Evolutionary conservation across 2,329 filamentous ascomycete species (phyloP), one percentile per base, ranked within the genome.

Genomic region (Botrytis elliptica): DNA sequence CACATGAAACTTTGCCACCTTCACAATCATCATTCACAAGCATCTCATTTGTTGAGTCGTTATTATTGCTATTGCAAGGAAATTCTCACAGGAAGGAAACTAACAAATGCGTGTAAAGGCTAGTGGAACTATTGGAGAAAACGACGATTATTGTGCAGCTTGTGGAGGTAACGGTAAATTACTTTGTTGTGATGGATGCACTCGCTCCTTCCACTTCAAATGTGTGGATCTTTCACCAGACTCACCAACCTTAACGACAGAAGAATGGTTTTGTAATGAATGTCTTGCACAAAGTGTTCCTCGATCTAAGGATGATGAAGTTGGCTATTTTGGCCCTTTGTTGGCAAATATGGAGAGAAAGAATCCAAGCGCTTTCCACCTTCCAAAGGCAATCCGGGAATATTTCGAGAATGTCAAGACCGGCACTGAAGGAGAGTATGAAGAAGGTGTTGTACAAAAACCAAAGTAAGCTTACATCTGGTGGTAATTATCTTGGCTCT

Each of bases 131-230:
- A 81, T 88, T 86, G 85, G 89, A 78, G 92, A 97, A 76, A 97
- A 97, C 82, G 93, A 96, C 82, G 95, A 98, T 82, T 92, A 92
- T 80, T 99, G 95, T 85, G 91, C 91, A 75, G 90, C 94, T 64
- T 99, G 96, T 84, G 90, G 91, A 79, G 92, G 92, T 76, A 92
- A 90, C 77, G 95, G 95, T 73, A 90, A 94, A 78, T 88, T 99
- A 76, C 88, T 98, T 77, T 98, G 95, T 84, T 99, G 96, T 83
- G 96, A 98, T 84, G 93, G 92, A 76, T 99, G 96, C 84, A 89
- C 91, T 75, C 90, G 93, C 77, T 93, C 95, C 9, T 98, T 97
- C 83, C 96, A 98, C 83, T 94, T 96, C 81, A 87, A 89, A 74
- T 98, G 96, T 82, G 89, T 96, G 77, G 92, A 97, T 82, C 94